These are phyloP conservation scores for Naegleria lovaniensis DNA, from an alignment of 208 protist genomes.

Conservation along the genomic window DNA sequence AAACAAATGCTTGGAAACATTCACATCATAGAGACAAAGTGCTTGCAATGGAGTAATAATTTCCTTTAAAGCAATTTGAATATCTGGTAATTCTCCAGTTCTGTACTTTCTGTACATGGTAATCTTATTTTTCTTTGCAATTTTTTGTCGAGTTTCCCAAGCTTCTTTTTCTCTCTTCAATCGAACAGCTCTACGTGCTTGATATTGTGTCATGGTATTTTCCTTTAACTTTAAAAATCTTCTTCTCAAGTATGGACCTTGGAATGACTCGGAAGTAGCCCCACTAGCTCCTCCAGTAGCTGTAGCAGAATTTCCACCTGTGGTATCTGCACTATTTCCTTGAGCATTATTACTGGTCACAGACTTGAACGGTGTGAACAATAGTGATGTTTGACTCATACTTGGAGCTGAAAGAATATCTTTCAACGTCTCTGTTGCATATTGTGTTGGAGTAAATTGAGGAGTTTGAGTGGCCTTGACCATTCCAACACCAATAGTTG, in stretches of 20 bases:
- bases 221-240: slow-evolving; percentile 27
- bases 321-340: background rate
- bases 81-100: slow-evolving; percentile 67
- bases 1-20: slow-evolving; percentile 47
- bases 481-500: background rate
- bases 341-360: background rate
- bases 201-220: slow-evolving; percentile 29
- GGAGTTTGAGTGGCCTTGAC: background rate
- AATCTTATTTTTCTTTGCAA: slow-evolving; percentile 29
- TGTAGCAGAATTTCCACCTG: background rate
- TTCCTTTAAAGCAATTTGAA: slow-evolving; percentile 63
- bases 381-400: background rate
- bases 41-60: slow-evolving; percentile 68
- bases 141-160: slow-evolving; percentile 12
- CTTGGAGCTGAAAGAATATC: background rate
- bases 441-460: background rate
- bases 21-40: slow-evolving; percentile 54
- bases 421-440: background rate
- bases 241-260: slow-evolving; percentile 18
- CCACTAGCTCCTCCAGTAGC: too few relatives aligned
- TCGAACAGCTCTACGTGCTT: slow-evolving; percentile 20
- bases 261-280: background rate
- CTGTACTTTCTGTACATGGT: slow-evolving; percentile 48
- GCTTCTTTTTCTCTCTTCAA: slow-evolving; percentile 31
- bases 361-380: slow-evolving; percentile 16